Percentiles rank a stretch among this genome's conserved stretches.
phyloP scores from a whole-genome alignment of 371 early-diverging fungal genomes.

The Apophysomyces elegans region DNA sequence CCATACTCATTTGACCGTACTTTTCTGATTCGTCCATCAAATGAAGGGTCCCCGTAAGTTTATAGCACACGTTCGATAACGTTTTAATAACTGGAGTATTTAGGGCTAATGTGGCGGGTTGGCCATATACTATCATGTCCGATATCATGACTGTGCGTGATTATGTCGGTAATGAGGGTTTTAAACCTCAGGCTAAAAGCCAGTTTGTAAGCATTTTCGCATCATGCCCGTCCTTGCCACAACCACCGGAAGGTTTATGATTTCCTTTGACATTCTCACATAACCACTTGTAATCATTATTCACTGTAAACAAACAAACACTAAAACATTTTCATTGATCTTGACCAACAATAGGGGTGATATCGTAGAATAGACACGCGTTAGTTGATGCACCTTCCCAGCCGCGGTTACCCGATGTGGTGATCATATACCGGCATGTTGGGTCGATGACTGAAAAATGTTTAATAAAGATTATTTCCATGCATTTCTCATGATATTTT shows the following conservation, averaged over 20 bases:
- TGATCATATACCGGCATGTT: conserved; percentile 79
- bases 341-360: conserved; percentile 35
- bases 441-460: conserved; percentile 65
- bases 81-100: neutral
- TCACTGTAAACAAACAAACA: neutral
- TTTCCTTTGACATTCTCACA: neutral
- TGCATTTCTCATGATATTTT: neutral
- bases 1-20: conserved; percentile 58
- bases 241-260: conserved; percentile 5
- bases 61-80: neutral
- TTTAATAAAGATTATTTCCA: neutral
- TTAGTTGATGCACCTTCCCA: conserved; percentile 91
- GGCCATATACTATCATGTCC: conserved; percentile 56
- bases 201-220: conserved; percentile 9
- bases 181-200: conserved; percentile 14
- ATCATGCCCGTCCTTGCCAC: conserved; percentile 1
- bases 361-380: conserved; percentile 83
- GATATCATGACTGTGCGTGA: conserved; percentile 59
- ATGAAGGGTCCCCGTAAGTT: conserved; percentile 54
- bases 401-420: conserved; percentile 89
- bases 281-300: conserved; percentile 2
- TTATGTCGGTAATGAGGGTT: conserved; percentile 46
- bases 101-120: conserved; percentile 51
- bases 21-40: conserved; percentile 57
- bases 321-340: conserved; percentile 6